Evolutionary conservation across 2,329 filamentous ascomycete genomes (phyloP).

Genomic region (Ophiostoma novo-ulmi): DNA sequence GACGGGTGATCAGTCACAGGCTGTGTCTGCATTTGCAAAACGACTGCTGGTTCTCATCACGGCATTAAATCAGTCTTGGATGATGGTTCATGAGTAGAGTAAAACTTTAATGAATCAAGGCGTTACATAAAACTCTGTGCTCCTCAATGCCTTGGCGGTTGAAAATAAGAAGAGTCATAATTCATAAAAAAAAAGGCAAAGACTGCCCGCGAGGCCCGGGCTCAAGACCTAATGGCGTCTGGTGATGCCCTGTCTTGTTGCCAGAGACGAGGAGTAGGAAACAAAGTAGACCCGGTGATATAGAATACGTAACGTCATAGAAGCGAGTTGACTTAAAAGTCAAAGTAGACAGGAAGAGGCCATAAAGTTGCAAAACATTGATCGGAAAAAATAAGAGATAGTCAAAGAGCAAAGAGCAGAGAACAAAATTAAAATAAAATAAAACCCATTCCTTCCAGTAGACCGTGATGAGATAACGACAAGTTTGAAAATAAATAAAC

Average conservation of each 20-base stretch:
- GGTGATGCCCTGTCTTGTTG: too few species aligned
- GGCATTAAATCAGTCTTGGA: background rate
- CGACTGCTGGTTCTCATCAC: background rate
- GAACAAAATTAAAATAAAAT: background rate
- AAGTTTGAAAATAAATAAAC: conserved; percentile 14
- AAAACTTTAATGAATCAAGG: background rate
- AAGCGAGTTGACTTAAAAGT: background rate
- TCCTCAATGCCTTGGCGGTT: background rate
- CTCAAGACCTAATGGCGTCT: too few species aligned
- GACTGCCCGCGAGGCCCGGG: background rate
- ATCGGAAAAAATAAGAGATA: background rate
- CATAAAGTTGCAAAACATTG: background rate
- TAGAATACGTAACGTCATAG: background rate
- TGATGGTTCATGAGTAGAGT: background rate
- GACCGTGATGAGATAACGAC: conserved; percentile 8
- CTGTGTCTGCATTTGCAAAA: background rate
- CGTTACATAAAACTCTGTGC: background rate
- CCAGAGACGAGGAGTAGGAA: background rate
- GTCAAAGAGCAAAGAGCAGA: background rate
- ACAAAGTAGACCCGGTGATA: background rate
- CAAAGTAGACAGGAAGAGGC: background rate
- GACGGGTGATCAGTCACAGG: background rate
- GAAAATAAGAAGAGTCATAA: background rate
- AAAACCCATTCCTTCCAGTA: conserved; percentile 1
- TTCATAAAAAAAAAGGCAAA: background rate